Percentiles rank a stretch among this genome's conserved stretches.
phyloP scores from a whole-genome alignment of 2,329 filamentous ascomycete genomes.

The Colletotrichum aenigma region DNA sequence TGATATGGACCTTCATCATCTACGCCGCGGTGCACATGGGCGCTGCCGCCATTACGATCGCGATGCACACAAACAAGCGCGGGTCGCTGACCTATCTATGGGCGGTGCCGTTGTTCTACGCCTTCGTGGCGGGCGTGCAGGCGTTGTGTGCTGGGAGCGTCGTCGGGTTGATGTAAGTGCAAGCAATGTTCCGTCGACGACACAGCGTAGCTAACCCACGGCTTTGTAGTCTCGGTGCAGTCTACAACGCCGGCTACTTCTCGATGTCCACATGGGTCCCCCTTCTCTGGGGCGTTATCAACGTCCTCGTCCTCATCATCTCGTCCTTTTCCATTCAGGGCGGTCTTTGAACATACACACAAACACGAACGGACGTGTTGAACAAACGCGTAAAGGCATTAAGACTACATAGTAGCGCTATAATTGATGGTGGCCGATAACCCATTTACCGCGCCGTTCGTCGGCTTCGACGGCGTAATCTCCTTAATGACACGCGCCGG shows the following conservation, averaged over 20 bases:
- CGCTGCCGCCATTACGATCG: conserved; percentile 73
- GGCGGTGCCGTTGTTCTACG: conserved; percentile 74
- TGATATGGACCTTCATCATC: conserved; percentile 84
- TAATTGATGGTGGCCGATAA: conserved; percentile 7
- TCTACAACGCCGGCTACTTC: conserved; percentile 84
- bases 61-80: conserved; percentile 68
- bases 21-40: conserved; percentile 77
- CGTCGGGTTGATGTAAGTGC: conserved; percentile 76
- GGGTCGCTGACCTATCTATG: conserved; percentile 68
- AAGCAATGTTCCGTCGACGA: background rate
- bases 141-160: conserved; percentile 81
- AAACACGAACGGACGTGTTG: background rate
- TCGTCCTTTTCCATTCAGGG: conserved; percentile 95
- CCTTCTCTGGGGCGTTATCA: conserved; percentile 85
- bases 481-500: conserved; percentile 63
- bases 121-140: conserved; percentile 74
- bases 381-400: background rate
- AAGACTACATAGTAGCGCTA: conserved; percentile 14
- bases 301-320: conserved; percentile 79
- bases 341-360: conserved; percentile 63
- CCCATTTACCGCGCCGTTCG: background rate
- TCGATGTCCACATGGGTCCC: conserved; percentile 95
- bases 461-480: conserved; percentile 34
- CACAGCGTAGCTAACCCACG: background rate
- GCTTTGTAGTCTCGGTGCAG: conserved; percentile 68